Base-by-base conservation (phyloP, 1,139 yeast genomes). In the Taphrina betulina region DNA sequence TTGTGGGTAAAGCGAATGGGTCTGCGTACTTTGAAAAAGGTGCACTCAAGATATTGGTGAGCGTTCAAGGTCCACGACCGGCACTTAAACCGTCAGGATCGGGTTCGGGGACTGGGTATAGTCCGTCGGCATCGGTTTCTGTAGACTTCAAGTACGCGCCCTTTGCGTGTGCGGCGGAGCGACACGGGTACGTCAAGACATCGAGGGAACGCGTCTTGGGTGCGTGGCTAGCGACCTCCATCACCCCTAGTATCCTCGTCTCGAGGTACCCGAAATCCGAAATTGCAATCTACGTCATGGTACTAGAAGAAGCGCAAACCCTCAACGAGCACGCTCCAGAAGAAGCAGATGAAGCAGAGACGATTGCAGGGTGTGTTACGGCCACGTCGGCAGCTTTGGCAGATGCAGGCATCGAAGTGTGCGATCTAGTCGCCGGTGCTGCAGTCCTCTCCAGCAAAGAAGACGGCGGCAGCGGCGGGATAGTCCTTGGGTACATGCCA, bases 191-290 rank as follows among this genome's bases (percentile, higher is more conserved):
- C 24, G 44, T 40, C n/a, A 16, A 33, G 16, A 28, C 22, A 5
- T n/a, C 22, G 8, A 26, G 17, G 16, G 48, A 43, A 20, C 48
- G 48, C 10, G 41, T 34, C 16, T 35, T 41, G 28, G 40, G 35
- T 8, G 16, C 12, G 3, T 17, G 17, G 8, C 23, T 52, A 1
- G 57, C 38, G n/a, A 31, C 34, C 12, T 45, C 54, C 29, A 36
- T 54, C 20, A 29, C 33, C 10, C 48, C 53, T 3, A 33, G 41
- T 26, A 54, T 54, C 3, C 20, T 36, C 14, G 19, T 38, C 8
- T 34, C 28, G n/a, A 33, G 28, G 26, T 51, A 29, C 41, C 58
- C 58, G 10, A 56, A 56, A 44, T 36, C 53, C 19, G 53, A 52
- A 17, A 51, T 56, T 24, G 51, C 42, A 35, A 22, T 56, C 23